Evolutionary conservation across 2,329 filamentous ascomycete genomes (phyloP), one percentile per base, ranked within the genome.

Genomic region (Colletotrichum ledebouriae): DNA sequence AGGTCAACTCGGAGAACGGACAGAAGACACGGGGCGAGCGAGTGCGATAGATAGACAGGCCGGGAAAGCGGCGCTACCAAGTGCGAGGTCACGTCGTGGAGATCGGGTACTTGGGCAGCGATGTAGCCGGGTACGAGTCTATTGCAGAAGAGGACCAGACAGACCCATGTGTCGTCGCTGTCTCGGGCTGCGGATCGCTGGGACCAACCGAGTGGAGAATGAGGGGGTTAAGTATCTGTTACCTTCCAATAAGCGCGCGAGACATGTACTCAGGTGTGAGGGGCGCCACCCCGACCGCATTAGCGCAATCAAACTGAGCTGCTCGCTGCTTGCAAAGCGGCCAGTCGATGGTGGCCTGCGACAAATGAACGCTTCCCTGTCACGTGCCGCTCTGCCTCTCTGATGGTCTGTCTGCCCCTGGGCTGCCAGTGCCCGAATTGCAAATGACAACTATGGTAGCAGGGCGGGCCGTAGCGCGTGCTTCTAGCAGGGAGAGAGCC

Each of bases 231-330:
- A 55, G 66, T 69, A 69, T 41, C 49, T 17, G 34, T 1, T 69
- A 66, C 61, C 29, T 60, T 11, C 34, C 34, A 65, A 47, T 59
- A 1, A 12, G 39, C 17, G 39, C 47, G 3, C 37, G n/a, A 2
- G 4, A 10, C 44, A 42, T 53, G 61, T 60, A 60, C 34, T 11
- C 33, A 15, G 13, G 2, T 41, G 33, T n/a, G 59, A 33, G 41
- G 56, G 39, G 65, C 44, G 64, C 55, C 68, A 67, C 59, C 44
- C 41, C 41, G 56, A 52, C 56, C 49, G 64, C 55, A 64, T 70
- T 70, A 70, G 68, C 68, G 68, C 68, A 70, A 63, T 59, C 59
- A 70, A 68, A 68, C 53, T 34, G 55, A 59, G 56, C 42, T 68
- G 47, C 47, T 44, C 61, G 50, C 33, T 64, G 25, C 25, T 25